These are phyloP conservation scores for Phialocephala subalpina DNA, from an alignment of 2,329 filamentous ascomycete genomes.

Conservation along the genomic window DNA sequence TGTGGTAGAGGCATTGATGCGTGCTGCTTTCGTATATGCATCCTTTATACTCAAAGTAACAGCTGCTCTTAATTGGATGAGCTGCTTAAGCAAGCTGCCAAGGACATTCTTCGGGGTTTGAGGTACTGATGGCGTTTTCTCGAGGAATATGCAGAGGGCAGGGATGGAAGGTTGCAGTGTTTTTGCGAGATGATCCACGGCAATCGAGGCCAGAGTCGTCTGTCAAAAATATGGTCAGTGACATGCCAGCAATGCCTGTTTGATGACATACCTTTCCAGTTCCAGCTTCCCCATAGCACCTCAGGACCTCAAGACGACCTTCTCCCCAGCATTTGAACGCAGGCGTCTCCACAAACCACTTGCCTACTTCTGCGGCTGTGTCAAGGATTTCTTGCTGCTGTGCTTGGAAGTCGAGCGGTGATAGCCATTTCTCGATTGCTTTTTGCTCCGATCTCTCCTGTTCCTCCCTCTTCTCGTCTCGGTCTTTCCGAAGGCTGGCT, in stretches of 20 bases:
- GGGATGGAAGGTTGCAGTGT: background rate
- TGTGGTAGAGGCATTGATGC: constrained; percentile 8
- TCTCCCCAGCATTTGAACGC: constrained; percentile 29
- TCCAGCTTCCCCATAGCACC: constrained; percentile 29
- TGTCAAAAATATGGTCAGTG: background rate
- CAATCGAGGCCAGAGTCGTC: constrained; percentile 30
- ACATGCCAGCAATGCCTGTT: background rate
- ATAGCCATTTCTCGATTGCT: constrained; percentile 32
- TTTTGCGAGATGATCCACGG: constrained; percentile 22
- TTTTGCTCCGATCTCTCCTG: constrained; percentile 20
- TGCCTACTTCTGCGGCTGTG: constrained; percentile 5
- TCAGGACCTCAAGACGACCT: constrained; percentile 23
- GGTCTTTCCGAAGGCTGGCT: constrained; percentile 10
- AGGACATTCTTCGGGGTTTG: constrained; percentile 35
- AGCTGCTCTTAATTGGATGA: constrained; percentile 31
- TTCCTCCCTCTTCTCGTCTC: constrained; percentile 10
- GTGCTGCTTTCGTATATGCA: constrained; percentile 23
- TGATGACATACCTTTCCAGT: constrained; percentile 27
- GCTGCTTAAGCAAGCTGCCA: constrained; percentile 45
- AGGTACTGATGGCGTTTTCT: constrained; percentile 18
- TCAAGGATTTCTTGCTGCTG: constrained; percentile 23
- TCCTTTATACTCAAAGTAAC: constrained; percentile 15
- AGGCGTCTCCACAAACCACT: constrained; percentile 25
- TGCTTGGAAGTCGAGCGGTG: constrained; percentile 28
- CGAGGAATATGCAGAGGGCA: constrained; percentile 29